Conservation (phyloP, 148 eudicot genomes). For the Mesembryanthemum crystallinum region DNA sequence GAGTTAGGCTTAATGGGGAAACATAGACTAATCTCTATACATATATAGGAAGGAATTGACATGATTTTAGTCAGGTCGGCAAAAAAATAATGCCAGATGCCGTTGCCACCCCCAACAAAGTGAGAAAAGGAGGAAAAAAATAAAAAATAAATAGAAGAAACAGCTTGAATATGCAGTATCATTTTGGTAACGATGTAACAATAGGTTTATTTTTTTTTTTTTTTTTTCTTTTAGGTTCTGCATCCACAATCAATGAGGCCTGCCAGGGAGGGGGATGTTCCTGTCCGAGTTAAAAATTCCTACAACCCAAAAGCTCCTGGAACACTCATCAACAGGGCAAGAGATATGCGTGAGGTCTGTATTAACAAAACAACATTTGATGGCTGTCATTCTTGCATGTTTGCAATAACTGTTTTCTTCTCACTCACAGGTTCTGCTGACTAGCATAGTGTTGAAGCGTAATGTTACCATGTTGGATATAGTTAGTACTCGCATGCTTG, state of each 20-base stretch:
- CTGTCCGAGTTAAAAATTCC: conserved; percentile 95
- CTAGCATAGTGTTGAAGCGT: conserved; percentile 94
- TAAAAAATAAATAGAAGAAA: background rate
- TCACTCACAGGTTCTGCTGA: conserved; percentile 66
- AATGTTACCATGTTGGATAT: conserved; percentile 99
- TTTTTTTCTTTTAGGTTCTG: conserved; percentile 59
- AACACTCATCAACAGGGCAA: conserved; percentile 64
- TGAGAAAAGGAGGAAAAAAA: background rate
- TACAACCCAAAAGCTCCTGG: conserved; percentile 97
- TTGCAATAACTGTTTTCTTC: conserved; percentile 1
- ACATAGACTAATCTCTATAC: background rate
- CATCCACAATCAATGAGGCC: conserved; percentile 99
- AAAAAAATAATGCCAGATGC: background rate
- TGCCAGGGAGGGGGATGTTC: conserved; percentile 89
- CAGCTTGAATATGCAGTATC: background rate
- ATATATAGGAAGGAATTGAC: background rate
- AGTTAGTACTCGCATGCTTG: conserved; percentile 96
- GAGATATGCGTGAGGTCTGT: conserved; percentile 89
- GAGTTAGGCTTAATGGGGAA: too few relatives aligned
- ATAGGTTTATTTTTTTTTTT: too few relatives aligned
- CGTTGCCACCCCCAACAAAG: background rate
- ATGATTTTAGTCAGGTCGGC: background rate
- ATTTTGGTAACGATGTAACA: background rate
- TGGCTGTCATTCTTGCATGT: conserved; percentile 4
- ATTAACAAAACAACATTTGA: conserved; percentile 7